Conservation (phyloP, 2,329 filamentous ascomycete species). For the Coniochaeta hoffmannii region DNA sequence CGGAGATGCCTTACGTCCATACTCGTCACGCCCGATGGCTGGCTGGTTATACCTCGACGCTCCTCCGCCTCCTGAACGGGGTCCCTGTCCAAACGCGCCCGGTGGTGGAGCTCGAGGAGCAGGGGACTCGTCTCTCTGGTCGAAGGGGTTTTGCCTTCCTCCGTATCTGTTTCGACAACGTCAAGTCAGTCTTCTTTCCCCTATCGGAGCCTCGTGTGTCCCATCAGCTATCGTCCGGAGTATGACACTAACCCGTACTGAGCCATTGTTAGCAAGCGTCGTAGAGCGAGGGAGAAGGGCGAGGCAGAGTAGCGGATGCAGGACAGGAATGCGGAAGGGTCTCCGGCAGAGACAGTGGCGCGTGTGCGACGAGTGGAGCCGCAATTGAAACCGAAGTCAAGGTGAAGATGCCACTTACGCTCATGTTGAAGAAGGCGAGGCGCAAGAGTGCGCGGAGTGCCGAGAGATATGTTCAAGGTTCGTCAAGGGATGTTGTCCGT, state of each 20-base stretch:
- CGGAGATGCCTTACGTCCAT: constrained; percentile 22
- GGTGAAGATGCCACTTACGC: constrained; percentile 33
- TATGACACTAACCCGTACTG: constrained; percentile 48
- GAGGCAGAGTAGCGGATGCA: not conserved
- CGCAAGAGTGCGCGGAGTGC: constrained; percentile 6
- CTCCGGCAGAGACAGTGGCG: not conserved
- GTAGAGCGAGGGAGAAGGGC: not conserved
- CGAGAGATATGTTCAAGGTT: not conserved
- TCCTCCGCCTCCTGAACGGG: constrained; percentile 18
- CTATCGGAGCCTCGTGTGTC: not conserved
- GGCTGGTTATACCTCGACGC: constrained; percentile 17
- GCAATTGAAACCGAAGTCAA: constrained; percentile 13
- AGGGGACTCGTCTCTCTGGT: constrained; percentile 38
- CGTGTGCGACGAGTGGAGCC: constrained; percentile 4
- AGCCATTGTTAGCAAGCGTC: constrained; percentile 29
- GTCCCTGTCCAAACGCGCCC: constrained; percentile 20
- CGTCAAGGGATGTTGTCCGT: not conserved
- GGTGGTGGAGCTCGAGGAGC: constrained; percentile 18
- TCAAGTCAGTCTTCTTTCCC: not conserved
- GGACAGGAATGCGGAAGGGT: no score
- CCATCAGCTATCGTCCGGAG: not conserved
- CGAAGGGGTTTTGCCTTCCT: constrained; percentile 49
- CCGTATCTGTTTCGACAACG: constrained; percentile 14
- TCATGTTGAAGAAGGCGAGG: constrained; percentile 30
- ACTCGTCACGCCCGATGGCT: constrained; percentile 27